Conservation (phyloP, 345 rosid species). For the Pistacia vera region DNA sequence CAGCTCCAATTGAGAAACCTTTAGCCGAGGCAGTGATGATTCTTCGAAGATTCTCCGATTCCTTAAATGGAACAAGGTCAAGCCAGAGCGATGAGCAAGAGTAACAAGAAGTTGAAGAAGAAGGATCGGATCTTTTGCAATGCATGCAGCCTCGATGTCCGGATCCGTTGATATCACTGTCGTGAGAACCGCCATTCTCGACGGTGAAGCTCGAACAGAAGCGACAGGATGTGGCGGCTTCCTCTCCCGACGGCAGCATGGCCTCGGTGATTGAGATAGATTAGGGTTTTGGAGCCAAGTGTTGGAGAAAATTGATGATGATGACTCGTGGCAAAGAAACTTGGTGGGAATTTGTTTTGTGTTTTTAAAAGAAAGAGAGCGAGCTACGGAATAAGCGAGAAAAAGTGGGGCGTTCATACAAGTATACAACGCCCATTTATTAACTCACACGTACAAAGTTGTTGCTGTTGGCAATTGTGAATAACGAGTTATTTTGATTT, state of each 20-base stretch:
- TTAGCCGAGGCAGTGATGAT: conserved; percentile 62
- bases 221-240: conserved; percentile 23
- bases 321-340: conserved; percentile 8
- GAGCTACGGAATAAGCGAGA: background rate
- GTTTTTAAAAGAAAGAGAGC: conserved; percentile 24
- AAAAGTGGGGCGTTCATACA: conserved; percentile 5
- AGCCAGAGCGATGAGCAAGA: conserved; percentile 30
- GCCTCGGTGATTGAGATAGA: conserved; percentile 21
- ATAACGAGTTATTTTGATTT: background rate
- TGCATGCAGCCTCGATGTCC: conserved; percentile 31
- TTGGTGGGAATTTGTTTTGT: conserved; percentile 54
- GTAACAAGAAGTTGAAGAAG: conserved; percentile 32
- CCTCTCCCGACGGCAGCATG: conserved; percentile 36
- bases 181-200: conserved; percentile 29
- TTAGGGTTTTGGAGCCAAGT: conserved; percentile 17
- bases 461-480: background rate
- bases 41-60: conserved; percentile 74
- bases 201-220: conserved; percentile 24
- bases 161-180: conserved; percentile 22
- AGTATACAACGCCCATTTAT: background rate
- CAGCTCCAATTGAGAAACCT: conserved; percentile 94
- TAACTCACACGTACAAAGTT: conserved; percentile 10
- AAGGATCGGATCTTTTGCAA: conserved; percentile 37
- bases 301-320: background rate
- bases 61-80: conserved; percentile 33